A percentile compares a stretch with the other conserved stretches of the same genome.
Conservation (phyloP, 495 filamentous ascomycete species). For the Penicillium paxilli region DNA sequence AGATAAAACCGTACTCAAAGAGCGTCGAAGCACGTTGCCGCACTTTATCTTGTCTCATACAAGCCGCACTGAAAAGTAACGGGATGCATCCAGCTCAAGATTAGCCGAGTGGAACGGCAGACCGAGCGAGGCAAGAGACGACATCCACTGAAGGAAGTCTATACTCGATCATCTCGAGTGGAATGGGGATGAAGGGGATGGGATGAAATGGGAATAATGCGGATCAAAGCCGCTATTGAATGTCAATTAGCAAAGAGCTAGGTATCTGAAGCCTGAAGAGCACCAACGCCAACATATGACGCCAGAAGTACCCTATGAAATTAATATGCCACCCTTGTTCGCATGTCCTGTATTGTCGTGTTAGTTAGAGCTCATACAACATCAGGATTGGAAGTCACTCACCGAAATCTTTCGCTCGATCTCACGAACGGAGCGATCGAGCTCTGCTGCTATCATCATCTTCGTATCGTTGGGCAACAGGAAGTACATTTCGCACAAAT, state of each 20-base stretch:
- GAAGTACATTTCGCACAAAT: conserved; percentile 90
- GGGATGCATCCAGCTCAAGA: conserved; percentile 59
- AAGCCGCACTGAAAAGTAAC: conserved; percentile 18
- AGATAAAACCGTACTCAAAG: conserved; percentile 57
- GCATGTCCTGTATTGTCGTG: no score
- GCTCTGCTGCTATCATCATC: conserved; percentile 88
- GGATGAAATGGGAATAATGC: conserved; percentile 2
- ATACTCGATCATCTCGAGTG: no score
- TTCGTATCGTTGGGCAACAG: conserved; percentile 81
- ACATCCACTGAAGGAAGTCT: conserved; percentile 1
- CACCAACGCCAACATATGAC: conserved; percentile 22
- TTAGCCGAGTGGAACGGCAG: conserved; percentile 44
- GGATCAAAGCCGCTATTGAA: conserved; percentile 17
- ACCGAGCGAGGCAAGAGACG: conserved; percentile 61
- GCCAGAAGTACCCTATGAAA: conserved; percentile 22
- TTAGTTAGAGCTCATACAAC: conserved; percentile 34
- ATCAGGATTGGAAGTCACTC: no score
- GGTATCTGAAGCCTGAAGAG: conserved; percentile 31
- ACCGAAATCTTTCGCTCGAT: conserved; percentile 96
- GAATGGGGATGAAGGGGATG: background rate
- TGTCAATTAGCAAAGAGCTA: conserved; percentile 25
- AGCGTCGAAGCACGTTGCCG: conserved; percentile 39
- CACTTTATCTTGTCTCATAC: conserved; percentile 54
- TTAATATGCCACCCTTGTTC: conserved; percentile 82
- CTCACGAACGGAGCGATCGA: conserved; percentile 86